Conservation (phyloP, 2,329 filamentous ascomycete species). For the Fusarium keratoplasticum region DNA sequence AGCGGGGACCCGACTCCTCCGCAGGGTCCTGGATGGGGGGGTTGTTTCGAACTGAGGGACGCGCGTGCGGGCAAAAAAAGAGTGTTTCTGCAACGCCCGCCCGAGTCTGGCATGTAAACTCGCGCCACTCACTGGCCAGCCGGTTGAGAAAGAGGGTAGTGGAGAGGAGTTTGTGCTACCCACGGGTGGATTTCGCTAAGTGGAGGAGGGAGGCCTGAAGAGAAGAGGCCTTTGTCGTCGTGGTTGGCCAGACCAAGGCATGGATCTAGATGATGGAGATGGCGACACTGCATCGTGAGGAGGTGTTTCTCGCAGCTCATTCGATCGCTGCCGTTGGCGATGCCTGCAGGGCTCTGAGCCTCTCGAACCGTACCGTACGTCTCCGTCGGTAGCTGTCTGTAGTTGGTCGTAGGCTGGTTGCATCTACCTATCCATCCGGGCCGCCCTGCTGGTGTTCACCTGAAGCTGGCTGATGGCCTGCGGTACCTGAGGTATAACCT, state of each 20-base stretch:
- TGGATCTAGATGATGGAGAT: conserved; percentile 17
- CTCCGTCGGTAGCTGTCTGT: not conserved
- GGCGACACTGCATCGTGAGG: not conserved
- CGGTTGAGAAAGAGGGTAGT: conserved; percentile 12
- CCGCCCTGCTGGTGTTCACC: conserved; percentile 35
- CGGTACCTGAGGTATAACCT: conserved; percentile 29
- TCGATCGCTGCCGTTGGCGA: not conserved
- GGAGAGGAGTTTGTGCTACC: conserved; percentile 7
- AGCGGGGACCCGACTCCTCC: conserved; percentile 16
- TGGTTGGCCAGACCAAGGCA: conserved; percentile 28
- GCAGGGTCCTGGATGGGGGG: conserved; percentile 17
- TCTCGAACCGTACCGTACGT: not conserved
- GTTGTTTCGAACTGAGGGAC: conserved; percentile 36
- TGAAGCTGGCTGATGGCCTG: conserved; percentile 36
- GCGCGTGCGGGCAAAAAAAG: conserved; percentile 30
- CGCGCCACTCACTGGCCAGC: conserved; percentile 27
- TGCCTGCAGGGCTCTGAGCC: not conserved
- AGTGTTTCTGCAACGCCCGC: conserved; percentile 25
- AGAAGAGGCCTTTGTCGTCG: not conserved
- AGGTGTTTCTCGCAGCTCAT: not conserved
- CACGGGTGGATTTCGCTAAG: conserved; percentile 2
- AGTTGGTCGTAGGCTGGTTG: not conserved
- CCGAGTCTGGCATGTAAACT: conserved; percentile 39
- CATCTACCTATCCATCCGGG: conserved; percentile 7
- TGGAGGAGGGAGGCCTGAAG: conserved; percentile 13